Evolutionary conservation across 495 filamentous ascomycete genomes (phyloP), one percentile per base, ranked within the genome.

Genomic region (Pseudoneurospora amorphoporcata): DNA sequence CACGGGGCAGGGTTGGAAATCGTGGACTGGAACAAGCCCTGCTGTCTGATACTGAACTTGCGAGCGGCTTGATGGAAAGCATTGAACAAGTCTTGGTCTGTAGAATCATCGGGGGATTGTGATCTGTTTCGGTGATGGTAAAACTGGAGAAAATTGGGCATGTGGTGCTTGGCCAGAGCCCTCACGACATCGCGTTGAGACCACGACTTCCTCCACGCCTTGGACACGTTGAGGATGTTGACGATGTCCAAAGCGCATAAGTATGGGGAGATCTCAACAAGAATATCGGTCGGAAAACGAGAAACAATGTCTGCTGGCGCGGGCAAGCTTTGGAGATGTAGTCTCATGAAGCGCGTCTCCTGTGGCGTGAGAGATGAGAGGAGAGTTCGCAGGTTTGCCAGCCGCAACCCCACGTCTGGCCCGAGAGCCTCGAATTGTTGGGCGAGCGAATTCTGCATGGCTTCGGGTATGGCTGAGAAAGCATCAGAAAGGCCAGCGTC

Each of bases 231-330:
- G 3, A 82, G 71, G 16, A 78, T 77, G 38, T 10, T 40, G 43
- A 68, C 40, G 37, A 81, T 74, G 8, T 80, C 74, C 10, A 32
- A 65, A 14, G 71, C 19, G n/a, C 76, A 71, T 7, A 84, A 37
- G 10, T 79, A 40, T 19, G 69, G 35, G 6, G 77, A 77, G 45
- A 84, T 70, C 38, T 77, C 70, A 3, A 69, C n/a, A 3, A 76
- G 76, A 6, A 84, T 47, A 71, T 84, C 82, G 1, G 77, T 39
- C 8, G 82, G 82, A 58, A 83, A 73, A 19, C 73, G 70, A 69
- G 72, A 37, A 32, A 82, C 61, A 32, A 81, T 74, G 71, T 83
- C 80, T 41, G 70, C 69, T 58, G 14, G 68, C 72, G 69, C 73
- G 32, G n/a, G 74, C 69, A 47, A 70, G 3, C 16, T 43, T 37